phyloP scores from a whole-genome alignment of 768 basidiomycete species.

The button mushroom (Agaricus bisporus) region DNA sequence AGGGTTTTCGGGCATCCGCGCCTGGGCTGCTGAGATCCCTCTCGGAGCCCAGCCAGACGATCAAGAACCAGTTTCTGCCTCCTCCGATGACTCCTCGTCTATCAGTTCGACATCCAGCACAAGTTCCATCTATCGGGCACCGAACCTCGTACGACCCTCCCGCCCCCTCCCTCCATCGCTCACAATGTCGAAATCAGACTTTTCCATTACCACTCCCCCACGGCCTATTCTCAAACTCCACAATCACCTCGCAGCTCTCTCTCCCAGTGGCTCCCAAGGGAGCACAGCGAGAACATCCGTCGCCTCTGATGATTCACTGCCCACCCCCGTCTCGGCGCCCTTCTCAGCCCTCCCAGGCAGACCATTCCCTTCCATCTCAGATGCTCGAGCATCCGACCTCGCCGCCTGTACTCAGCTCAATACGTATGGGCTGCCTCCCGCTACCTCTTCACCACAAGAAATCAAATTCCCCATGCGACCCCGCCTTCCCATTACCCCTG shows the following conservation, averaged over 20 bases:
- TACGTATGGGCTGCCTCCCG: neutral
- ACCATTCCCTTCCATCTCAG: slow-evolving; percentile 9
- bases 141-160: slow-evolving; percentile 34
- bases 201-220: slow-evolving; percentile 21
- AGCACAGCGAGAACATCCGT: slow-evolving; percentile 28
- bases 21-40: slow-evolving; percentile 18
- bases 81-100: slow-evolving; percentile 11
- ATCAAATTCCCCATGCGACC: neutral
- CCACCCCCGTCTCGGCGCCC: slow-evolving; percentile 42
- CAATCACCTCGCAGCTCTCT: slow-evolving; percentile 25
- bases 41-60: slow-evolving; percentile 3
- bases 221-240: slow-evolving; percentile 27
- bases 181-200: slow-evolving; percentile 38
- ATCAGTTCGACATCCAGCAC: slow-evolving; percentile 17
- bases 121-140: slow-evolving; percentile 21
- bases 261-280: slow-evolving; percentile 17
- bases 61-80: neutral
- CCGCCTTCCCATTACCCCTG: slow-evolving; percentile 2
- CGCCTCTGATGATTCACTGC: slow-evolving; percentile 41
- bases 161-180: slow-evolving; percentile 45
- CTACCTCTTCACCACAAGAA: neutral
- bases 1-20: slow-evolving; percentile 27
- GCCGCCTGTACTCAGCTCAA: slow-evolving; percentile 6
- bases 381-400: slow-evolving; percentile 7
- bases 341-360: slow-evolving; percentile 20